phyloP scores from a whole-genome alignment of 108 stramenopile species.

The Epithemia pelagica region DNA sequence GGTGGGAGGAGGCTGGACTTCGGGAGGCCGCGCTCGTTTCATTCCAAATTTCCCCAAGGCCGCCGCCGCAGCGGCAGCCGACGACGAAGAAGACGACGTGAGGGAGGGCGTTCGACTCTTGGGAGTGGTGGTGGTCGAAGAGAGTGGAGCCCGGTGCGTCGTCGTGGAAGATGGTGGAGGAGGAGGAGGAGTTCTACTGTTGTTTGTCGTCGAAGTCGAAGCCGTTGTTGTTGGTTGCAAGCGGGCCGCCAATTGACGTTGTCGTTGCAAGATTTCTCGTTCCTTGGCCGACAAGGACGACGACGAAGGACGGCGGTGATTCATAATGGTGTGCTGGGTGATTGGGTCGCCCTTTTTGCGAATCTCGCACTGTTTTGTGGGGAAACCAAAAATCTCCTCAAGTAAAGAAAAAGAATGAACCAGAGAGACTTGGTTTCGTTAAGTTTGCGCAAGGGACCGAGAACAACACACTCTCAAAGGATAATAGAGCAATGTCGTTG shows the following conservation, averaged over 20 bases:
- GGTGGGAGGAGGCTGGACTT: not conserved
- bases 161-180: not conserved
- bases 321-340: too few relatives aligned
- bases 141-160: not conserved
- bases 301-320: too few relatives aligned
- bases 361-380: too few relatives aligned
- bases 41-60: not conserved
- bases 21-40: not conserved
- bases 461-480: too few relatives aligned
- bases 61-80: too few relatives aligned
- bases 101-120: not conserved
- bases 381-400: too few relatives aligned
- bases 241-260: slow-evolving; percentile 4
- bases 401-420: too few relatives aligned
- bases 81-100: not conserved
- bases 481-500: too few relatives aligned
- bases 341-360: too few relatives aligned
- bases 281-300: slow-evolving; percentile 7
- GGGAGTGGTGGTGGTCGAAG: not conserved
- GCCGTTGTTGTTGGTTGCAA: not conserved
- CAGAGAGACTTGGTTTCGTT: too few relatives aligned
- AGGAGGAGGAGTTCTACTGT: not conserved
- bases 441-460: too few relatives aligned
- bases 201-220: not conserved
- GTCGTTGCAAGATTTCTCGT: slow-evolving; percentile 8